A percentile compares a stretch with the other conserved stretches of the same genome.
These are phyloP conservation scores for Neurospora tetrasperma DNA, from an alignment of 495 filamentous ascomycete species.

Conservation along the genomic window DNA sequence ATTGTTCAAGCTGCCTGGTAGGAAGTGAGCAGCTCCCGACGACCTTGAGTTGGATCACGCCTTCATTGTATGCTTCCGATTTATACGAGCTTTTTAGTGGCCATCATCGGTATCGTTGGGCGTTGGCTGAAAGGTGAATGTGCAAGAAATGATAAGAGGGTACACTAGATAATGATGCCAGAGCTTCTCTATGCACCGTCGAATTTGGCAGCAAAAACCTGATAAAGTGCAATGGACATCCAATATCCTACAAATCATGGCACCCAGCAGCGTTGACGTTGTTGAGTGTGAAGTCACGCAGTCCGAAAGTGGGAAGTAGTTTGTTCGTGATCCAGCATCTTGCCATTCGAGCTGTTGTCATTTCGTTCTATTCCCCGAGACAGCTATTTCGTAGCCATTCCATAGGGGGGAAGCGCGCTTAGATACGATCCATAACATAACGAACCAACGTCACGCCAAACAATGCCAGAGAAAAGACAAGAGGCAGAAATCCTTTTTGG, in stretches of 20 bases:
- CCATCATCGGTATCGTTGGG: conserved; percentile 8
- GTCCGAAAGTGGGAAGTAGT: not conserved
- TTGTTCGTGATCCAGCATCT: conserved; percentile 4
- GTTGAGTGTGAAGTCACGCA: not conserved
- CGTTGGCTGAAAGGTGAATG: not conserved
- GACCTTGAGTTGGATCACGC: not conserved
- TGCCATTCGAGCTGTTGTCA: conserved; percentile 9
- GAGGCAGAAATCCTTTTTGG: conserved; percentile 11
- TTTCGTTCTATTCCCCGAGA: conserved; percentile 4
- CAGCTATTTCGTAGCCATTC: conserved; percentile 7
- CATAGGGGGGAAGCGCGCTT: not conserved
- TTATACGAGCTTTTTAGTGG: not conserved
- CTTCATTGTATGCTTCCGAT: not conserved
- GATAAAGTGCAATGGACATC: not conserved
- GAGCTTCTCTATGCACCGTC: not conserved
- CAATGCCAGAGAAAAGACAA: conserved; percentile 12
- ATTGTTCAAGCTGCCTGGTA: conserved; percentile 57
- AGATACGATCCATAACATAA: conserved; percentile 7
- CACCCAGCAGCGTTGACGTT: not conserved
- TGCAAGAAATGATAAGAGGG: not conserved
- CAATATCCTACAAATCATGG: not conserved
- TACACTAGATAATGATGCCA: not conserved
- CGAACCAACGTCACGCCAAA: conserved; percentile 8
- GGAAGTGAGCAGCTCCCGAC: conserved; percentile 28
- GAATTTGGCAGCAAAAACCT: not conserved